Evolutionary conservation across 2,329 filamentous ascomycete species (phyloP).

Genomic region (Huntiella bhutanensis): DNA sequence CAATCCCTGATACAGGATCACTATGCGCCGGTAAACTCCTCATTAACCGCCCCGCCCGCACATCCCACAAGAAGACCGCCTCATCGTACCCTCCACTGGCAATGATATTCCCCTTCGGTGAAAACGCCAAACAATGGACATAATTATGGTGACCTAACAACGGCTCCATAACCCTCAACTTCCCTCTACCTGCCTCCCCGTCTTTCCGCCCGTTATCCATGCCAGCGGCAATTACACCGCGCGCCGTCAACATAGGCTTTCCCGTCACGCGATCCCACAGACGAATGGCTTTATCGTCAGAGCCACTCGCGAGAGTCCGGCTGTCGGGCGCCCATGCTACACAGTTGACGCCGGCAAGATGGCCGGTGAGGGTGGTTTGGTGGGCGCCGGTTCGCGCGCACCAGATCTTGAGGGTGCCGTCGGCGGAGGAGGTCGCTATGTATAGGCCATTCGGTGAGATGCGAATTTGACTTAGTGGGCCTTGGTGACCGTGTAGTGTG

Average conservation of each 20-base stretch:
- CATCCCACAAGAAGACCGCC: slow-evolving; percentile 93
- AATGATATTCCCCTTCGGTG: slow-evolving; percentile 94
- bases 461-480: slow-evolving; percentile 64
- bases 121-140: slow-evolving; percentile 83
- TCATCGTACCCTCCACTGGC: slow-evolving; percentile 94
- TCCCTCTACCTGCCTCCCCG: slow-evolving; percentile 16
- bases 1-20: slow-evolving; percentile 82
- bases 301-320: slow-evolving; percentile 70
- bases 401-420: slow-evolving; percentile 86
- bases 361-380: slow-evolving; percentile 77
- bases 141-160: slow-evolving; percentile 89
- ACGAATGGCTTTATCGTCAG: slow-evolving; percentile 89
- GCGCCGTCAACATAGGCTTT: slow-evolving; percentile 30
- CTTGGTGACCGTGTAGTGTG: slow-evolving; percentile 57
- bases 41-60: slow-evolving; percentile 74
- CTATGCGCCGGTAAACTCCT: slow-evolving; percentile 82
- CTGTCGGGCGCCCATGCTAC: slow-evolving; percentile 90
- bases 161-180: slow-evolving; percentile 23
- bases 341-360: slow-evolving; percentile 80
- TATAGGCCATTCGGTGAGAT: slow-evolving; percentile 81
- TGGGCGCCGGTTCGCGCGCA: slow-evolving; percentile 57
- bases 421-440: slow-evolving; percentile 79
- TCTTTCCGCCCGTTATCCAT: slow-evolving; percentile 16
- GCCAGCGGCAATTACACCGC: slow-evolving; percentile 16
- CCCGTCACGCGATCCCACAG: slow-evolving; percentile 64